These are phyloP conservation scores for Fusarium tjaetaba DNA, from an alignment of 2,329 filamentous ascomycete genomes.

Conservation along the genomic window DNA sequence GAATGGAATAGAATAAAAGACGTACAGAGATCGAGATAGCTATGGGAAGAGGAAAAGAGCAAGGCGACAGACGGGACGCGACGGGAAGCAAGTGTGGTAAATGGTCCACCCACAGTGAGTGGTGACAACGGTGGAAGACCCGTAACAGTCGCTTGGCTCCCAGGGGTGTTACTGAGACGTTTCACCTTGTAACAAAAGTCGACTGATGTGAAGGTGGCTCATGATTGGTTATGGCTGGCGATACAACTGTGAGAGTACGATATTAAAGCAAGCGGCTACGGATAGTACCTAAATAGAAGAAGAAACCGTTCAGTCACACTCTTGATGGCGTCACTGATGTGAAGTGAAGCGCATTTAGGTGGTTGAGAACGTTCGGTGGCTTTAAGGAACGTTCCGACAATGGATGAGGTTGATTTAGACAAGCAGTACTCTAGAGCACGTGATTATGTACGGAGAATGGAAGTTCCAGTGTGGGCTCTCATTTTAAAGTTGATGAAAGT, in stretches of 20 bases:
- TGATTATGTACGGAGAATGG: slow-evolving; percentile 16
- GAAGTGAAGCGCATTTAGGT: neutral
- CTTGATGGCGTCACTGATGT: neutral
- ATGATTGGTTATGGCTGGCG: slow-evolving; percentile 31
- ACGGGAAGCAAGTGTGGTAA: slow-evolving; percentile 42
- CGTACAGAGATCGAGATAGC: slow-evolving; percentile 8
- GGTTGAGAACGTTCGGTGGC: neutral
- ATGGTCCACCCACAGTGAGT: slow-evolving; percentile 34
- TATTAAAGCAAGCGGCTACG: neutral
- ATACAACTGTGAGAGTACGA: neutral
- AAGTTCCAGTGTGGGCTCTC: neutral
- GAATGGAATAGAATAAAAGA: slow-evolving; percentile 8
- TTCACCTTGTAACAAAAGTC: slow-evolving; percentile 56
- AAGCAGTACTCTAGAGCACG: slow-evolving; percentile 9
- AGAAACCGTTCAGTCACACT: neutral
- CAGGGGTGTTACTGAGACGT: slow-evolving; percentile 47
- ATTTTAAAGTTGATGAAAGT: neutral
- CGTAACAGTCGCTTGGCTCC: slow-evolving; percentile 29
- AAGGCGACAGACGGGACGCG: slow-evolving; percentile 24
- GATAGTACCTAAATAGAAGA: neutral
- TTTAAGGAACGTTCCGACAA: neutral
- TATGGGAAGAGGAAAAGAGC: slow-evolving; percentile 24
- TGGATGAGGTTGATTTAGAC: slow-evolving; percentile 21
- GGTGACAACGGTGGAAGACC: slow-evolving; percentile 37
- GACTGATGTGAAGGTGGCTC: slow-evolving; percentile 33